Conservation (phyloP, 2,329 filamentous ascomycete species). For the Ceratocystis smalleyi region DNA sequence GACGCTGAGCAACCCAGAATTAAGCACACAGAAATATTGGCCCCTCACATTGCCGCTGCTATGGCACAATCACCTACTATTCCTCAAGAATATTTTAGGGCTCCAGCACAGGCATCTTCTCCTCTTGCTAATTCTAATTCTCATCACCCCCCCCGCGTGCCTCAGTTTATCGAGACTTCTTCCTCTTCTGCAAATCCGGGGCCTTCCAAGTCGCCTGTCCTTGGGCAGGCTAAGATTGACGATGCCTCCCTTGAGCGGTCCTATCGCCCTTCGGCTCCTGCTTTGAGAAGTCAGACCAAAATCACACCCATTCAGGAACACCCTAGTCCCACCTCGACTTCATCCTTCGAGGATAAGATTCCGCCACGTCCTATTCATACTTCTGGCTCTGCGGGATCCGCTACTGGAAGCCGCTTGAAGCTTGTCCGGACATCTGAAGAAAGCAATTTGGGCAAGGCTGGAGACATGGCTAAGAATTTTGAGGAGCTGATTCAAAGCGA, state of each 20-base stretch:
- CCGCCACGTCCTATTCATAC: constrained; percentile 28
- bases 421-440: constrained; percentile 44
- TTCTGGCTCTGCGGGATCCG: constrained; percentile 37
- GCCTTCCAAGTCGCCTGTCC: background rate
- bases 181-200: background rate
- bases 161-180: constrained; percentile 3
- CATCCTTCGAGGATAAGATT: constrained; percentile 5
- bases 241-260: constrained; percentile 18
- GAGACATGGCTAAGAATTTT: constrained; percentile 52
- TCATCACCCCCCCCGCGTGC: constrained; percentile 4
- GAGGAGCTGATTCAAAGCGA: constrained; percentile 70
- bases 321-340: constrained; percentile 12
- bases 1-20: constrained; percentile 3
- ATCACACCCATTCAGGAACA: constrained; percentile 16
- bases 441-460: constrained; percentile 30
- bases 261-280: constrained; percentile 8
- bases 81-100: constrained; percentile 10
- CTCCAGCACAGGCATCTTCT: constrained; percentile 1
- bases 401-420: constrained; percentile 36
- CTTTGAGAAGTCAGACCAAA: constrained; percentile 12
- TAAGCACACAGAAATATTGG: constrained; percentile 7
- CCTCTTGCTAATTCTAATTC: background rate
- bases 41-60: constrained; percentile 7
- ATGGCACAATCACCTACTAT: constrained; percentile 15
- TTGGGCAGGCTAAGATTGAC: constrained; percentile 20